phyloP scores from a whole-genome alignment of 129 eudicot species.

The Dittrichia graveolens region DNA sequence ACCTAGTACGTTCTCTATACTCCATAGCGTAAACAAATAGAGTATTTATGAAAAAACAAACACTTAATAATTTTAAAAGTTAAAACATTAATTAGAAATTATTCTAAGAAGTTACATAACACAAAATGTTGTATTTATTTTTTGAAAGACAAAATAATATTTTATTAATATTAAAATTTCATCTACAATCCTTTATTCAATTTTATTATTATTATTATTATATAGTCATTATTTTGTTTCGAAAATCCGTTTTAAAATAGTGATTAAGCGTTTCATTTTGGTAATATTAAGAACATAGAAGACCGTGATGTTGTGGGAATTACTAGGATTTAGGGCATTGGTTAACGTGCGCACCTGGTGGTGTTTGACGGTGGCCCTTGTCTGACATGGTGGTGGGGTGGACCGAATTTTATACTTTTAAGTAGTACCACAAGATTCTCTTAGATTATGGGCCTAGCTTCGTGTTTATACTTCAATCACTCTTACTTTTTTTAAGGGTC shows the following conservation, averaged over 20 bases:
- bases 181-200: too few relatives aligned
- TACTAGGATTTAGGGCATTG: conserved; percentile 23
- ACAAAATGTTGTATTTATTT: too few relatives aligned
- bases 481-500: conserved; percentile 14
- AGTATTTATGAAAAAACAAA: neutral
- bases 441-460: conserved; percentile 32
- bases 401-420: conserved; percentile 2
- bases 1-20: conserved; percentile 64
- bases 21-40: too few relatives aligned
- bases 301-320: conserved; percentile 32
- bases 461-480: neutral
- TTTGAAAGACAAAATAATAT: too few relatives aligned
- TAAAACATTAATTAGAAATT: neutral
- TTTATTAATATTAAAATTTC: too few relatives aligned
- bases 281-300: conserved; percentile 17
- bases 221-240: too few relatives aligned
- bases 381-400: conserved; percentile 34
- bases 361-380: conserved; percentile 11
- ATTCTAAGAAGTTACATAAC: too few relatives aligned
- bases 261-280: neutral
- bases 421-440: conserved; percentile 13
- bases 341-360: conserved; percentile 32
- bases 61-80: neutral
- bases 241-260: too few relatives aligned
- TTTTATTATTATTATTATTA: too few relatives aligned